Evolutionary conservation across 306 rosid species (phyloP), one percentile per base, ranked within the genome.

Genomic region (Sechiopsis laciniata): DNA sequence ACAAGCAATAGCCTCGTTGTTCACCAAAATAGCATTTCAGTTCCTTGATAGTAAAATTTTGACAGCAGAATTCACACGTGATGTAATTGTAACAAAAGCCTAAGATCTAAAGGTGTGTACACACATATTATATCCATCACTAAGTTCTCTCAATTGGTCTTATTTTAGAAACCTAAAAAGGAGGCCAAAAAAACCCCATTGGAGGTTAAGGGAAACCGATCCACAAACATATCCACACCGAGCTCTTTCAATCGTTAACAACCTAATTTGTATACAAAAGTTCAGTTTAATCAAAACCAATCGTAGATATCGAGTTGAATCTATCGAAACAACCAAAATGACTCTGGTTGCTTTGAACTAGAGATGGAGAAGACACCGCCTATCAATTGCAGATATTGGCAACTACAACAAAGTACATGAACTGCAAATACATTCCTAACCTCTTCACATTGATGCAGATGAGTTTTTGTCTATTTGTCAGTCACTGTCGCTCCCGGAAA

Each of bases 401-500:
- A 45, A 64, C 71, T 10, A 66, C 54, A 45, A 52, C 73, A 12
- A 37, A 37, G 42, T 2, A 6, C 42, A 37, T 32, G 42, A 37
- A 37, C 42, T 69, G 55, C 22, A 13, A 48, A 57, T 4, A 22
- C 21, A 69, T 69, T 22, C 21, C 74, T 69, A 15, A 14, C 58
- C 58, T 69, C 74, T 22, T 69, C 11, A 22, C 55, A 46, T 5
- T 19, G 72, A 46, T 15, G 55, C 73, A 48, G 29, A 48, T 69
- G 14, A 69, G 6, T 69, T 50, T 32, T 40, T 2, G 75, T 24
- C 50, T 32, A 70, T 20, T 70, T 61, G 55, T 83, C 75, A 77
- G 56, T 77, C 71, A 55, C 81, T 77, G 55, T 84, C 95, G 20
- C 74, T 78, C 66, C 77, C 82, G 50, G 90, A 78, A 55, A 92